phyloP scores from a whole-genome alignment of 805 yeast genomes.

The Spathaspora hagerdaliae region DNA sequence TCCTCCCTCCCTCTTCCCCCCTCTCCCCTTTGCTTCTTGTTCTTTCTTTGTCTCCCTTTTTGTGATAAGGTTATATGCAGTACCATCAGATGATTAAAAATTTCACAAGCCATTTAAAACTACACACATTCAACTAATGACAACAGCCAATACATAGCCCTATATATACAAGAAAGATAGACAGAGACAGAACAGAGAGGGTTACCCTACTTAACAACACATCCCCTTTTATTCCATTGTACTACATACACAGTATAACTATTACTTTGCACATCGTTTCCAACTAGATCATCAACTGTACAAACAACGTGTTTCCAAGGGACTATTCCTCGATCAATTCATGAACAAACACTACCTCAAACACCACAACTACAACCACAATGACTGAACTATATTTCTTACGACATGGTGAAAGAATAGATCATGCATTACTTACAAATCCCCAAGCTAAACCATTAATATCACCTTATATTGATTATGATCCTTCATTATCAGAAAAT shows the following conservation, averaged over 20 bases:
- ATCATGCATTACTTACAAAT: slow-evolving; percentile 26
- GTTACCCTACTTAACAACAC: neutral
- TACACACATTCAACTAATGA: neutral
- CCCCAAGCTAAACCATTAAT: slow-evolving; percentile 23
- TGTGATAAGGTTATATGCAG: neutral
- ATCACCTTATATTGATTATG: slow-evolving; percentile 27
- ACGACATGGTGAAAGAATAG: slow-evolving; percentile 42
- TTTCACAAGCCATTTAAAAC: neutral
- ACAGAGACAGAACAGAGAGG: neutral
- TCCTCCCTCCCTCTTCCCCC: too few species aligned
- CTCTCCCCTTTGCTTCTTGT: too few species aligned
- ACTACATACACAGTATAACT: neutral
- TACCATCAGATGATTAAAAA: neutral
- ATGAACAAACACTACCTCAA: neutral
- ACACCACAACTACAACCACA: neutral
- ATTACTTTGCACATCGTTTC: neutral
- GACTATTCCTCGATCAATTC: too few species aligned
- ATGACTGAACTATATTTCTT: slow-evolving; percentile 41
- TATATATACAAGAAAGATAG: neutral
- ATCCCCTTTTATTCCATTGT: neutral
- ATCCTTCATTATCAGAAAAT: slow-evolving; percentile 31
- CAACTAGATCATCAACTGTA: neutral
- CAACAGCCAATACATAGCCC: neutral
- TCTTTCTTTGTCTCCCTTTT: too few species aligned
- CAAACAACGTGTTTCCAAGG: neutral